Evolutionary conservation across 2,329 filamentous ascomycete species (phyloP), one percentile per base, ranked within the genome.

Genomic region (Aspergillus floridensis): DNA sequence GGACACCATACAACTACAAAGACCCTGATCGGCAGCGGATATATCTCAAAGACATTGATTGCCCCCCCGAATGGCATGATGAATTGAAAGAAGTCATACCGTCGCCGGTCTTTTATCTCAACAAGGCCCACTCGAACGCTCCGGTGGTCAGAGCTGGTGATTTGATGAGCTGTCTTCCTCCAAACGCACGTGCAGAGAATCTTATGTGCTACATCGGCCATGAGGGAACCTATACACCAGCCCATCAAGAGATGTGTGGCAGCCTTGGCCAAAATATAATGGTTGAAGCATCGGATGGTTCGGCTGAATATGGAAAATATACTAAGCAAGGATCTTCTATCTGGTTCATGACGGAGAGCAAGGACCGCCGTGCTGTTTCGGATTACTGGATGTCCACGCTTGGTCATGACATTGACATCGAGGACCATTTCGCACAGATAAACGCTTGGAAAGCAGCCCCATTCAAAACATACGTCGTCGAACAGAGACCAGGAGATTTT

Each of bases 331-430:
- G 95, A 1, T 96, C 91, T 57, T 97, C 95, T 0, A 86, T 99
- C 41, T 99, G 95, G 95, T 96, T 98, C 72, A 98, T 99, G 95
- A 98, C 95, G 0, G 92, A 97, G 73, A 92, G 88, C 38, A 96
- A 95, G 68, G 95, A 99, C 70, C 88, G 95, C 1, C 88, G 93
- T 62, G 83, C 93, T 4, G 92, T 98, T 2, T 88, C 92, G 0
- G 93, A 98, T 70, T 98, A 96, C 74, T 99, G 96, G 80, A 80
- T 96, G 52, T 96, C 92, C 1, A 90, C 92, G 74, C 82, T 99
- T 5, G 95, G 95, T 1, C 95, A 99, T 71, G 93, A 99, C 68
- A 93, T 98, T 61, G 93, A 98, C 71, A 91, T 98, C 19, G 95
- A 99, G 72, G 92, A 93, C 65, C 93, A 98, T 74, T 98, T 98